A percentile compares a stretch with the other conserved stretches of the same genome.
Conservation (phyloP, 2,329 filamentous ascomycete species). For the Diaporthe vexans region DNA sequence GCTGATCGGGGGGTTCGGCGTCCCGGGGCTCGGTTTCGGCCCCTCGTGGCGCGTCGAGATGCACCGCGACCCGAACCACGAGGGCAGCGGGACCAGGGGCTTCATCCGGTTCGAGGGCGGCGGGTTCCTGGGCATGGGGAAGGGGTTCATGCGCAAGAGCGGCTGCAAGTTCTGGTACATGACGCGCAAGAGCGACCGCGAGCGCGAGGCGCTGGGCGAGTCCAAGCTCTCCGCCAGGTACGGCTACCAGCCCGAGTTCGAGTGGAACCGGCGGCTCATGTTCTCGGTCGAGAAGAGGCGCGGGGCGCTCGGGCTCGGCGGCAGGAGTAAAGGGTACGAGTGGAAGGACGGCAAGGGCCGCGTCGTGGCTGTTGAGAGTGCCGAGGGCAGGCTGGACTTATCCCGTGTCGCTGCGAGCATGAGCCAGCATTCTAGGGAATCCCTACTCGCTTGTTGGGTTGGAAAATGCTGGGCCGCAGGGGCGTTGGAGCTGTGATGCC, state of each 20-base stretch:
- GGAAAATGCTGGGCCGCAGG: conserved; percentile 30
- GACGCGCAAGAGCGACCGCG: conserved; percentile 37
- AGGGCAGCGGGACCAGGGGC: neutral
- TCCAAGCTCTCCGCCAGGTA: conserved; percentile 51
- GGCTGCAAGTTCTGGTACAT: conserved; percentile 42
- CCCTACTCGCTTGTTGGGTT: conserved; percentile 59
- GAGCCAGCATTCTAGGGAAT: conserved; percentile 67
- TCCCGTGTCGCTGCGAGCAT: conserved; percentile 33
- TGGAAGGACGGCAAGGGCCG: conserved; percentile 37
- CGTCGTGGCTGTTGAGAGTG: conserved; percentile 33
- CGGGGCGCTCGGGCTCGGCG: conserved; percentile 3
- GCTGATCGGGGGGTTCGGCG: conserved; percentile 32
- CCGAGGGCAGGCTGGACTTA: conserved; percentile 32
- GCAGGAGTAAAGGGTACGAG: conserved; percentile 10
- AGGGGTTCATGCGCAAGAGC: conserved; percentile 33
- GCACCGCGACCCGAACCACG: conserved; percentile 32
- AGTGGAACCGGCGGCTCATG: conserved; percentile 35
- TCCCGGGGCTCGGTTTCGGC: conserved; percentile 30
- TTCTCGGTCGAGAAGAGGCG: conserved; percentile 36
- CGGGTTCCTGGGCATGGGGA: conserved; percentile 31
- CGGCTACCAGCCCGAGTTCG: conserved; percentile 36
- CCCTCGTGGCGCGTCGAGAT: conserved; percentile 37
- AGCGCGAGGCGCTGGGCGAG: conserved; percentile 22
- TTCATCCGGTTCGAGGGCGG: conserved; percentile 39
- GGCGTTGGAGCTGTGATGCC: conserved; percentile 21